These are phyloP conservation scores for Pythium phragmitis DNA, from an alignment of 352 stramenopile species.

Conservation along the genomic window DNA sequence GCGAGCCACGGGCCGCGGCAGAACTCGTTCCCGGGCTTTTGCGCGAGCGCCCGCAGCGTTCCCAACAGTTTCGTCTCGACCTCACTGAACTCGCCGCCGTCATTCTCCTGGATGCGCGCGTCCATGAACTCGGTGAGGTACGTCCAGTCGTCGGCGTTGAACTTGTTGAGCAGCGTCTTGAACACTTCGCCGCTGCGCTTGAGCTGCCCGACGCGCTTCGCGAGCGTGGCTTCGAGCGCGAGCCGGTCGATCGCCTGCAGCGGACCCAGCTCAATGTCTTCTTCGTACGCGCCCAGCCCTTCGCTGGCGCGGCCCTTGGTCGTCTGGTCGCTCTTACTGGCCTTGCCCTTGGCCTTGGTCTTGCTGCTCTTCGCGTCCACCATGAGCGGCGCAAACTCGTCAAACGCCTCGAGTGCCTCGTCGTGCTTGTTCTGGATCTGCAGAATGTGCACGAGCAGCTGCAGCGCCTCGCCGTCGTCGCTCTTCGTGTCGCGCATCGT, in stretches of 20 bases:
- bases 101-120: conserved; percentile 43
- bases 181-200: conserved; percentile 55
- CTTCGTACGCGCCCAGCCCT: conserved; percentile 71
- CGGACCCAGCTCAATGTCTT: conserved; percentile 82
- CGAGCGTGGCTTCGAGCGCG: conserved; percentile 63
- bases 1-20: conserved; percentile 73
- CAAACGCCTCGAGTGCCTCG: conserved; percentile 67
- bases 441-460: conserved; percentile 72
- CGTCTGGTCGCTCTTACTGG: conserved; percentile 15
- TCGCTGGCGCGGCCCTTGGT: conserved; percentile 60
- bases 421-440: conserved; percentile 66
- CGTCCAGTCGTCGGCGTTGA: conserved; percentile 82
- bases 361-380: conserved; percentile 14
- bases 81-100: conserved; percentile 11
- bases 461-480: conserved; percentile 66
- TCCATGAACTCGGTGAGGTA: conserved; percentile 71
- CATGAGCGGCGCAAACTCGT: conserved; percentile 58
- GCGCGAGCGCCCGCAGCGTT: conserved; percentile 49
- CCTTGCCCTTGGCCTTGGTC: conserved; percentile 19
- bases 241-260: conserved; percentile 80
- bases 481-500: conserved; percentile 54
- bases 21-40: conserved; percentile 43
- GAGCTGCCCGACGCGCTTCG: conserved; percentile 49
- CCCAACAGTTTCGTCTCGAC: conserved; percentile 34
- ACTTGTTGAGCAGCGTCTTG: conserved; percentile 57